Conservation (phyloP, 495 filamentous ascomycete species). For the Hyaloscypha hepaticicola region DNA sequence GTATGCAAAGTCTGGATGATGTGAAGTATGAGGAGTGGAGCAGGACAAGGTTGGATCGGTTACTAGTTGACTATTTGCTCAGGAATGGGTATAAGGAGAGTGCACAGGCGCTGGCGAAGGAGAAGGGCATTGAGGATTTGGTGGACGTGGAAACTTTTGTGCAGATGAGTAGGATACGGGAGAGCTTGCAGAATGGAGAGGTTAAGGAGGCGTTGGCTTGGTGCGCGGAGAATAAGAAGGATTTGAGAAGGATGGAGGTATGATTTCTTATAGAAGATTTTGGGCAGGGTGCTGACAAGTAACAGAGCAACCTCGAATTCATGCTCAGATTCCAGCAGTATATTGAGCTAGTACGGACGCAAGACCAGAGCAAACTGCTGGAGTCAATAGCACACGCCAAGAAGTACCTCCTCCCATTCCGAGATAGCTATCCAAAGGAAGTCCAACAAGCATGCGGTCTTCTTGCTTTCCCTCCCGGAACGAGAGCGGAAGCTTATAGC, state of each 20-base stretch:
- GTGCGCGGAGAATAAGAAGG: slow-evolving; percentile 90
- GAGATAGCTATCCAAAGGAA: slow-evolving; percentile 64
- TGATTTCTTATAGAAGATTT: slow-evolving; percentile 27
- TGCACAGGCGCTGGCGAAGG: slow-evolving; percentile 68
- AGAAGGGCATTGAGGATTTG: slow-evolving; percentile 69
- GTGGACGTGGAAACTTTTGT: slow-evolving; percentile 90
- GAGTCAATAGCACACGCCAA: slow-evolving; percentile 81
- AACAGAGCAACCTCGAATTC: slow-evolving; percentile 83
- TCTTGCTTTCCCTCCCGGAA: slow-evolving; percentile 69
- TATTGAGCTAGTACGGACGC: slow-evolving; percentile 79
- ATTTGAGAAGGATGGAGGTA: slow-evolving; percentile 80
- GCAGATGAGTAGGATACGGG: slow-evolving; percentile 71
- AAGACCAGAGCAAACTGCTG: slow-evolving; percentile 55
- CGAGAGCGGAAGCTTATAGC: slow-evolving; percentile 59
- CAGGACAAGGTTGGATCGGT: slow-evolving; percentile 71
- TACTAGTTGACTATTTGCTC: slow-evolving; percentile 88
- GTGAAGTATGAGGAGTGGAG: slow-evolving; percentile 95
- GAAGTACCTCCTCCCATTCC: slow-evolving; percentile 70
- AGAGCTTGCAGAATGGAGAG: slow-evolving; percentile 66
- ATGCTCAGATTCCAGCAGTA: slow-evolving; percentile 94
- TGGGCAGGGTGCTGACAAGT: slow-evolving; percentile 31
- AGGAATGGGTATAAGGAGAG: slow-evolving; percentile 79
- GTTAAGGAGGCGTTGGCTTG: slow-evolving; percentile 79
- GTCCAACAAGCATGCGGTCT: slow-evolving; percentile 75
- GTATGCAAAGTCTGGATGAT: slow-evolving; percentile 80